A percentile compares a stretch with the other conserved stretches of the same genome.
phyloP scores from a whole-genome alignment of 2,329 filamentous ascomycete species.

The Diaporthe australafricana region DNA sequence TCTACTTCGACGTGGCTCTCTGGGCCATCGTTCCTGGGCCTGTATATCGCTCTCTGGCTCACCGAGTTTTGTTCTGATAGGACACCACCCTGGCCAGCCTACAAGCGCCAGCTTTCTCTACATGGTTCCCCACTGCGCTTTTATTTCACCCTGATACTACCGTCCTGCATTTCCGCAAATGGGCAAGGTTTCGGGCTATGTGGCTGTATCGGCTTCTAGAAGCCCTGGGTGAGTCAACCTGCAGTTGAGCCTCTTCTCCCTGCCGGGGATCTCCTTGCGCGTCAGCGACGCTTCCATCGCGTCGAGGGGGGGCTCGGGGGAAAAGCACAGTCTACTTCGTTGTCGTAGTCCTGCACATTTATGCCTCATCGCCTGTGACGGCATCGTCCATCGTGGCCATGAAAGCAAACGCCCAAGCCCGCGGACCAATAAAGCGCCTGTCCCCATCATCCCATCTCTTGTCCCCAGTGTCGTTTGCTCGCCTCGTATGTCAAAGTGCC shows the following conservation, averaged over 20 bases:
- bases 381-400: constrained; percentile 16
- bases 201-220: constrained; percentile 33
- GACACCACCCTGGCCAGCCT: background rate
- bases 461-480: constrained; percentile 23
- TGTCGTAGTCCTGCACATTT: constrained; percentile 31
- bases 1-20: background rate
- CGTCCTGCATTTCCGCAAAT: constrained; percentile 29
- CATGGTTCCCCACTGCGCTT: constrained; percentile 28
- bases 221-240: constrained; percentile 30
- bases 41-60: background rate
- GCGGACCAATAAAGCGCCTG: constrained; percentile 23
- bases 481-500: constrained; percentile 33
- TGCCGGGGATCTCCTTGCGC: constrained; percentile 10
- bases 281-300: constrained; percentile 15
- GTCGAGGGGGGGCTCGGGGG: background rate
- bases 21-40: background rate
- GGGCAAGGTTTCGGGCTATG: constrained; percentile 25
- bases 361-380: constrained; percentile 27
- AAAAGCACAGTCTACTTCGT: background rate
- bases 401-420: constrained; percentile 28
- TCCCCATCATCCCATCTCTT: constrained; percentile 21
- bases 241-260: constrained; percentile 32
- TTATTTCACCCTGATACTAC: background rate
- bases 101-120: constrained; percentile 29
- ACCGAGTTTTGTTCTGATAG: constrained; percentile 30